Base-by-base conservation (phyloP, 2,329 filamentous ascomycete genomes). In the Venturia aucupariae region DNA sequence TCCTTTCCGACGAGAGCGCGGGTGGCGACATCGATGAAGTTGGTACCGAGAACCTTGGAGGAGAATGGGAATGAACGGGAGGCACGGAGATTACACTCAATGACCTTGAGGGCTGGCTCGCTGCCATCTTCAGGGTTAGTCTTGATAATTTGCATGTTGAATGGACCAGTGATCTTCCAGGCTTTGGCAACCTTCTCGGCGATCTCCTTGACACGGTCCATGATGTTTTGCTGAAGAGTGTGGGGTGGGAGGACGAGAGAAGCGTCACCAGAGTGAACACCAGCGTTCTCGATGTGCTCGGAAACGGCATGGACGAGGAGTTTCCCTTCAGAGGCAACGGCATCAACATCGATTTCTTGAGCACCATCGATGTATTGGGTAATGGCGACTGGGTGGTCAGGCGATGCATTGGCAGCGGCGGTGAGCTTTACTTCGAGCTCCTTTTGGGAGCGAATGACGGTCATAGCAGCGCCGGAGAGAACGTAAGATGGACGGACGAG, bases 111-210 rank as follows among this genome's bases (percentile, higher is more conserved):
- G 35, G 84, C 82, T 41, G 90, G 85, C 72, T 88, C 84, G 64
- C 87, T 88, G 65, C 89, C 89, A 66, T 90, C 86, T 39, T 88
- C 85, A 72, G 89, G 81, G 15, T 90, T 83, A 42, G 90, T 91
- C 81, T 96, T 96, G 84, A 99, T 97, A 78, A 99, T 96, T 75
- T 99, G 94, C 93, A 99, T 97, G 84, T 99, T 99, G 86, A 97
- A 99, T 66, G 94, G 94, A 64, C 94, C 94, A 24, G 92, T 97
- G 76, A 97, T 97, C 73, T 84, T 92, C 91, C 93, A 97, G 60
- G 94, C 94, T 79, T 94, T 90, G 69, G 94, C 94, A 62, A 99
- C 92, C 84, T 96, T 97, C 77, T 92, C 79, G 19, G 94, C 93
- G 71, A 99, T 97, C 70, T 90, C 90, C 86, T 97, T 97, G 73